Evolutionary conservation across 768 basidiomycete genomes (phyloP), one percentile per base, ranked within the genome.

Genomic region (Agrocybe pediades): DNA sequence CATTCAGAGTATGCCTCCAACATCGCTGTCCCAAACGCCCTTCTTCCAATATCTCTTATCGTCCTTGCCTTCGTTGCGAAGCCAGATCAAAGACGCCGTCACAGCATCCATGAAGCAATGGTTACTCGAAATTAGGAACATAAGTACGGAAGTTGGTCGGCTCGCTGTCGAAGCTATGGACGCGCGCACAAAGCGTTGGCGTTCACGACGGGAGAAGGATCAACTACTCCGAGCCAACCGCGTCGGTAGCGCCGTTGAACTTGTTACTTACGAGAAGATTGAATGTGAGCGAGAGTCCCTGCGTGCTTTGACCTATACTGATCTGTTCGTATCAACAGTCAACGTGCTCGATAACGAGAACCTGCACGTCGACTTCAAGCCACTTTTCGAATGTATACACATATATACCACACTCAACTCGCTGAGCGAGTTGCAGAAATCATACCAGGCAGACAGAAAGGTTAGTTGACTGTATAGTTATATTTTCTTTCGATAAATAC

Each of bases 371-470:
- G 93, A 98, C 70, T 98, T 99, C 76, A 90, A 88, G 62, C 95
- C 96, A 11, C 71, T 99, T 11, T 96, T 93, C 62, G 92, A 98
- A 71, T 96, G 94, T 68, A 95, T 99, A 47, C 97, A 97, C 63
- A 98, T 98, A 56, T 96, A 98, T 70, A 85, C 89, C 52, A 85
- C 94, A 5, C 77, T 99, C 19, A 92, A 95, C 65, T 87, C 88
- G n/a, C 79, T 95, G 30, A 88, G 90, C 39, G 95, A 96, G 59
- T 79, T 98, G 9, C 92, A 93, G 51, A 83, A 81, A 49, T 95
- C 88, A 26, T 99, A 98, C 63, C 96, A 98, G 71, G 92, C 91
- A n/a, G 97, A 99, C 70, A 84, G 97, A 65, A 94, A 96, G 79
- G 94, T 87, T 63, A 30, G 68, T 52, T 41, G 2, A 13, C 23